Evolutionary conservation across 305 asterid species (phyloP).

Genomic region (Fraxinus ornus): DNA sequence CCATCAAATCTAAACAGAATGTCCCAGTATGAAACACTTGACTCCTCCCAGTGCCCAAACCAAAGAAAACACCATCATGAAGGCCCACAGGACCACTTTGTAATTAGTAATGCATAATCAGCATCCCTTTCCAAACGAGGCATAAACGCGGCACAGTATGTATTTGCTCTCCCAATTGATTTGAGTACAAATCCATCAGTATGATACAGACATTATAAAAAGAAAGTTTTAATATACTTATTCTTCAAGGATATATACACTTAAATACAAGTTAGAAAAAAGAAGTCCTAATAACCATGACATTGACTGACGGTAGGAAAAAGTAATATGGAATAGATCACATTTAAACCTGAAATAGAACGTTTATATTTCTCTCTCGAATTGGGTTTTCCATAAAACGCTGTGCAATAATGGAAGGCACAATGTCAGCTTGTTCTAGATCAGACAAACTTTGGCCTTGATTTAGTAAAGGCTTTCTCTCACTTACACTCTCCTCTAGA

Average conservation of each 20-base stretch:
- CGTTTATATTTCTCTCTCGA: background rate
- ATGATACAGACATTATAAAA: background rate
- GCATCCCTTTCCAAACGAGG: background rate
- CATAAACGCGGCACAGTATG: background rate
- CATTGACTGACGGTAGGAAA: background rate
- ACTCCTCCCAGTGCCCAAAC: constrained; percentile 14
- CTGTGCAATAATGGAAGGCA: constrained; percentile 7
- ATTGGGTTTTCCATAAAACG: constrained; percentile 3
- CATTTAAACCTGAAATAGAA: background rate
- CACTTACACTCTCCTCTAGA: constrained; percentile 13
- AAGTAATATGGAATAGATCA: background rate
- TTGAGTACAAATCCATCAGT: background rate
- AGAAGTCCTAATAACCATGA: constrained; percentile 4
- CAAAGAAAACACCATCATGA: background rate
- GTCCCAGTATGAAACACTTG: background rate
- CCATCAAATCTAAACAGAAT: background rate
- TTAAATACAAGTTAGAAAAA: constrained; percentile 5
- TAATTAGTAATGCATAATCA: background rate
- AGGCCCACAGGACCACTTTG: background rate
- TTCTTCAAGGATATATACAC: background rate
- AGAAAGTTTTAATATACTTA: background rate
- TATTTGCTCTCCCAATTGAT: background rate
- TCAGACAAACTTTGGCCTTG: background rate
- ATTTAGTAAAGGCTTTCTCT: background rate
- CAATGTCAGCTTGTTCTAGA: constrained; percentile 4